Evolutionary conservation across 345 rosid genomes (phyloP).

Genomic region (Lagerstroemia speciosa): DNA sequence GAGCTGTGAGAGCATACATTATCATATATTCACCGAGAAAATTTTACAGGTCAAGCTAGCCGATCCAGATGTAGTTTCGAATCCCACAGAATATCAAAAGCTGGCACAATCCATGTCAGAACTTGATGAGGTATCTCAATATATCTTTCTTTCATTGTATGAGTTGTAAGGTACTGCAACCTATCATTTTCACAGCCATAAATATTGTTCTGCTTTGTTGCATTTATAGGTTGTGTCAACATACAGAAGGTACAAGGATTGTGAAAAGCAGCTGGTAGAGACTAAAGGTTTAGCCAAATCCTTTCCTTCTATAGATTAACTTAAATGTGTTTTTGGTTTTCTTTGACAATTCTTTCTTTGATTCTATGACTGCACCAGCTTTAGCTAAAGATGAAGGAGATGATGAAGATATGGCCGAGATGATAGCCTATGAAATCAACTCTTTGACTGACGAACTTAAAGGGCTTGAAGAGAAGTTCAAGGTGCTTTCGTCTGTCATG

Average conservation of each 20-base stretch:
- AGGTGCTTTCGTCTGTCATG: slow-evolving; percentile 31
- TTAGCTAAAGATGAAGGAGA: slow-evolving; percentile 62
- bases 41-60: slow-evolving; percentile 65
- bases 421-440: slow-evolving; percentile 68
- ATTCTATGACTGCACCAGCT: slow-evolving; percentile 27
- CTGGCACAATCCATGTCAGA: slow-evolving; percentile 79
- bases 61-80: slow-evolving; percentile 80
- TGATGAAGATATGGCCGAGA: slow-evolving; percentile 92
- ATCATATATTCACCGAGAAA: neutral
- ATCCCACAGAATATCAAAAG: slow-evolving; percentile 74
- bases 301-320: neutral
- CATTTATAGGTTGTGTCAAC: slow-evolving; percentile 56
- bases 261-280: slow-evolving; percentile 74
- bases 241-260: slow-evolving; percentile 67
- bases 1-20: neutral
- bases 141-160: neutral
- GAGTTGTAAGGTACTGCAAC: neutral
- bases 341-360: slow-evolving; percentile 1
- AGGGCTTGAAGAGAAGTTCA: slow-evolving; percentile 75
- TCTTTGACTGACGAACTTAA: slow-evolving; percentile 54
- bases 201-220: neutral
- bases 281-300: slow-evolving; percentile 44
- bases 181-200: neutral
- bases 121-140: slow-evolving; percentile 65
- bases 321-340: neutral